phyloP scores from a whole-genome alignment of 148 eudicot species.

The Heliosperma pusillum region DNA sequence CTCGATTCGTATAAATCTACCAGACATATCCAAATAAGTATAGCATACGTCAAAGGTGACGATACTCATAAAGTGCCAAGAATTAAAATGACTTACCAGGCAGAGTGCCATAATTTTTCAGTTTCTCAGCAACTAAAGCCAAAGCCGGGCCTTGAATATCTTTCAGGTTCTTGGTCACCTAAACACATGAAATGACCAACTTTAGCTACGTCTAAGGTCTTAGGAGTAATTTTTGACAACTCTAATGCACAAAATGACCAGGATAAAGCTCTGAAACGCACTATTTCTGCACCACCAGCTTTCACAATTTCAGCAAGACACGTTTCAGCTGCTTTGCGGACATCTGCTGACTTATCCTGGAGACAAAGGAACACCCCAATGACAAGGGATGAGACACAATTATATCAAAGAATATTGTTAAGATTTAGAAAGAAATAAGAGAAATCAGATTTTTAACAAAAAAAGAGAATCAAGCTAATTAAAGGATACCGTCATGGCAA shows the following conservation, averaged over 20 bases:
- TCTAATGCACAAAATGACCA: not conserved
- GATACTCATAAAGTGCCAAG: not conserved
- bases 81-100: conserved; percentile 44
- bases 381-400: not conserved
- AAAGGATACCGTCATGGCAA: conserved; percentile 75
- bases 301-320: conserved; percentile 74
- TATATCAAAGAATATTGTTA: not conserved
- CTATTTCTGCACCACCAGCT: conserved; percentile 79
- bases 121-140: conserved; percentile 66
- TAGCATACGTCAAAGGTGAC: not conserved
- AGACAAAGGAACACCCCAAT: not conserved
- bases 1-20: conserved; percentile 60
- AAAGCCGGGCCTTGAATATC: conserved; percentile 95
- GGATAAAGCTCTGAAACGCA: conserved; percentile 16
- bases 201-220: not conserved
- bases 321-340: conserved; percentile 91
- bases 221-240: not conserved
- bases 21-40: conserved; percentile 9
- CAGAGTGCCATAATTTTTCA: conserved; percentile 55
- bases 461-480: not conserved
- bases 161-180: conserved; percentile 82
- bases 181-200: not conserved
- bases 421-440: not conserved
- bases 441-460: not conserved
- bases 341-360: conserved; percentile 99